Base-by-base conservation (phyloP, 1,139 yeast species). In the Yamadazyma sp. region DNA sequence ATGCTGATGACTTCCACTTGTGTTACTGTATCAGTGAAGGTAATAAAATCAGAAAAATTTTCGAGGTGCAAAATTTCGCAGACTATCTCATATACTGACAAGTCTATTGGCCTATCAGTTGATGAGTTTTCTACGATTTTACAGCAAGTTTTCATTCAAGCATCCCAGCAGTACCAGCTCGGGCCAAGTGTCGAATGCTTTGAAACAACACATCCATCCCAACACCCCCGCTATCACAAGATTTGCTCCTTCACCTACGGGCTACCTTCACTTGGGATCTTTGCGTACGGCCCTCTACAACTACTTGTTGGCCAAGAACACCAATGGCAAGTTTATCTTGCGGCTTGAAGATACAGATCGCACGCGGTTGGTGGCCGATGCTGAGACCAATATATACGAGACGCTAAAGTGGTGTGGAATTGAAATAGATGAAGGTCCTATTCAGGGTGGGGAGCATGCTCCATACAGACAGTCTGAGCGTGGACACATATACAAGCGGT, bases 191-290 rank as follows among this genome's bases (percentile, higher is more conserved):
- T 8, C 35, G 23, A 24, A 24, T 8, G 11, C 15, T 10, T 12
- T 17, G 5, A 16, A 9, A 15, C 14, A 15, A 28, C 51, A 63
- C 15, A 52, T 66, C 3, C 82, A 76, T 29, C 81, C 82, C 1
- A 45, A 45, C 1, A 34, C 52, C 0, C 95, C 96, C 0, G 96
- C 83, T 0, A 63, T 96, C 46, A 88, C 97, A 1, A 67, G 99
- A 48, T 92, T 92, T 63, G 99, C 99, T 0, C 98, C 99, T 1
- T 90, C 97, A 2, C 99, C 99, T 1, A 92, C 99, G 0, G 99
- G 99, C 0, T 78, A 77, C 46, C 70, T 94, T 27, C 99, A 92
- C 57, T 60, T 94, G 41, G 99, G 99, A 0, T 89, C 97, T 0
- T 60, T 94, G 35, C 67, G 99, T 55, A 92, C 99, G 0, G 97